These are phyloP conservation scores for Sporothrix curviconia DNA, from an alignment of 2,329 filamentous ascomycete genomes.

Conservation along the genomic window DNA sequence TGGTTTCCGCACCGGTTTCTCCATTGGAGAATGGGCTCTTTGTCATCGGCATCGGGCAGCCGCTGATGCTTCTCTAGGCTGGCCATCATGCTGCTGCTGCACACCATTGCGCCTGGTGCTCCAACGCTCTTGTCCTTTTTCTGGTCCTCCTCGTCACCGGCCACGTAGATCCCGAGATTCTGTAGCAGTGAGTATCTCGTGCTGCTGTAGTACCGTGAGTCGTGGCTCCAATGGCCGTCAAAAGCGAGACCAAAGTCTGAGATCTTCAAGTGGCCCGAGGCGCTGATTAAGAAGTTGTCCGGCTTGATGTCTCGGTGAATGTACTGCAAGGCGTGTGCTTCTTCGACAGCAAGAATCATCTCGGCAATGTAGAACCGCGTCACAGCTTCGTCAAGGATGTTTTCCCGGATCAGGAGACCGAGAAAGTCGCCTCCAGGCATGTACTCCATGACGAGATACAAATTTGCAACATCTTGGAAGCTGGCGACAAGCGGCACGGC, in stretches of 20 bases:
- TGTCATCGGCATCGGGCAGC: conserved; percentile 21
- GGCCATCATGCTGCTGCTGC: conserved; percentile 36
- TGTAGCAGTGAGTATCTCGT: conserved; percentile 73
- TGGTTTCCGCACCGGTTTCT: conserved; percentile 63
- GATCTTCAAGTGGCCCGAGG: conserved; percentile 86
- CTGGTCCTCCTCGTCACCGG: conserved; percentile 67
- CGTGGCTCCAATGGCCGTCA: conserved; percentile 90
- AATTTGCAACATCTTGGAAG: conserved; percentile 76
- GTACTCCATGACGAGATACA: conserved; percentile 97
- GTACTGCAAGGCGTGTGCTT: conserved; percentile 78
- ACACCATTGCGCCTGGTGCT: conserved; percentile 16
- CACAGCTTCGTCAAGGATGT: conserved; percentile 69
- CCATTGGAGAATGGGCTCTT: conserved; percentile 58
- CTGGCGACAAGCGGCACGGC: conserved; percentile 80
- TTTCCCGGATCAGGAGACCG: conserved; percentile 76
- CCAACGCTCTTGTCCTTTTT: conserved; percentile 20
- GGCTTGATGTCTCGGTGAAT: conserved; percentile 97
- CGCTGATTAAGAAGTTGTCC: conserved; percentile 89
- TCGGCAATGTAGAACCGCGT: conserved; percentile 87
- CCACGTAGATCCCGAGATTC: conserved; percentile 66
- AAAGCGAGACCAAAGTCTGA: conserved; percentile 95
- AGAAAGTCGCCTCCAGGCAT: conserved; percentile 97
- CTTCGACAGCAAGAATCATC: conserved; percentile 93
- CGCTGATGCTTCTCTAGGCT: conserved; percentile 34
- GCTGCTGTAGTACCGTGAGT: conserved; percentile 77